Percentiles rank a stretch among this genome's conserved stretches.
phyloP scores from a whole-genome alignment of 2,329 filamentous ascomycete species.

The Paramyrothecium roridum region DNA sequence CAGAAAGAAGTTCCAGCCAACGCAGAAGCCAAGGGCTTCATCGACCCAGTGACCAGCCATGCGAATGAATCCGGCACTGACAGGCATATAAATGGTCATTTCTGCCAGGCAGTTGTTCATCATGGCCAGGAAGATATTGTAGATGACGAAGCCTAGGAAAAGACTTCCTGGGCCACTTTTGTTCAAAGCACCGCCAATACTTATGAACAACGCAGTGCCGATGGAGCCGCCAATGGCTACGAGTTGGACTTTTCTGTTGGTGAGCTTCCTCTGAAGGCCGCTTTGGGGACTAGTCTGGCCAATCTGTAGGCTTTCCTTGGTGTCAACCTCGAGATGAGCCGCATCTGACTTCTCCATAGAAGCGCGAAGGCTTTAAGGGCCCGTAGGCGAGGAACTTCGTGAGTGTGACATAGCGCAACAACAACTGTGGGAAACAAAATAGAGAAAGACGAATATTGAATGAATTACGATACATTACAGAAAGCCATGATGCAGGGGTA shows the following conservation, averaged over 20 bases:
- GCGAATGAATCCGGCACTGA: constrained; percentile 46
- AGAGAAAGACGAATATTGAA: too few relatives aligned
- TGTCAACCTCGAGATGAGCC: too few relatives aligned
- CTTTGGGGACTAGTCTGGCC: too few relatives aligned
- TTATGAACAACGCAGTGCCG: constrained; percentile 32
- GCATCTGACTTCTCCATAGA: too few relatives aligned
- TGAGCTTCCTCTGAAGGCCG: too few relatives aligned
- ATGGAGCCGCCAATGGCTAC: constrained; percentile 53
- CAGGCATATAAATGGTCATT: constrained; percentile 42
- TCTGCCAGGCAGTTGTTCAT: constrained; percentile 49
- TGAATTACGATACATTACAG: too few relatives aligned
- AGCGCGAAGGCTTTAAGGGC: too few relatives aligned
- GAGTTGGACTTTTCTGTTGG: constrained; percentile 39
- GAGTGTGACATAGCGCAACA: too few relatives aligned
- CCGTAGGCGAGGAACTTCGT: too few relatives aligned
- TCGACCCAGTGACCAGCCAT: constrained; percentile 48
- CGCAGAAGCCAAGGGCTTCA: constrained; percentile 41
- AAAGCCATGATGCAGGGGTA: too few relatives aligned
- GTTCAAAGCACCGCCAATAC: constrained; percentile 39
- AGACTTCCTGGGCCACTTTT: constrained; percentile 33
- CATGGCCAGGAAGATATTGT: constrained; percentile 37
- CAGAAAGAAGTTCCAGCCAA: constrained; percentile 48
- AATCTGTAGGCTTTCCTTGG: too few relatives aligned
- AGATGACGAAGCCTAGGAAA: constrained; percentile 40
- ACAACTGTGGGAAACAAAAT: too few relatives aligned